These are phyloP conservation scores for Trichoderma sp. DNA, from an alignment of 2,329 filamentous ascomycete species.

Conservation along the genomic window DNA sequence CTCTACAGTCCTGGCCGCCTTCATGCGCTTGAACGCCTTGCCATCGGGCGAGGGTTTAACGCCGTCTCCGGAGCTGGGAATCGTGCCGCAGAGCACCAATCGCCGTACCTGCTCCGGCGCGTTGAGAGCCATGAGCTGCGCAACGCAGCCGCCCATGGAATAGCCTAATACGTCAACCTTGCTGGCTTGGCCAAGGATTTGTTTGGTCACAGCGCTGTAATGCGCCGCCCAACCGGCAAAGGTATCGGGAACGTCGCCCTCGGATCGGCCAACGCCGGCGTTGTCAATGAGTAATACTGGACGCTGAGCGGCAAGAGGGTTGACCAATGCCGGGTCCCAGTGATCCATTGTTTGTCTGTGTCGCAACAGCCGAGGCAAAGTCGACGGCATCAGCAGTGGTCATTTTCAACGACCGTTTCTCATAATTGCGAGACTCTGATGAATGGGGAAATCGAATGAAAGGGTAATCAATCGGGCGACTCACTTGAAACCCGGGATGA, in stretches of 20 bases:
- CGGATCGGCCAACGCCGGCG: slow-evolving; percentile 46
- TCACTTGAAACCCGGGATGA: slow-evolving; percentile 36
- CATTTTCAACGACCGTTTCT: neutral
- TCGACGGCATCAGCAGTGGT: neutral
- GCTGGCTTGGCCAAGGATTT: slow-evolving; percentile 34
- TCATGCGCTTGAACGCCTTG: slow-evolving; percentile 35
- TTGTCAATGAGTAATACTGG: slow-evolving; percentile 41
- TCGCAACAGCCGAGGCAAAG: neutral
- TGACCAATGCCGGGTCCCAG: slow-evolving; percentile 46
- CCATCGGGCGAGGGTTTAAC: slow-evolving; percentile 31
- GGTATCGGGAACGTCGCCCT: slow-evolving; percentile 40
- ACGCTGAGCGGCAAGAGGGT: slow-evolving; percentile 41
- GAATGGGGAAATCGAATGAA: neutral
- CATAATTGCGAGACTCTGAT: neutral
- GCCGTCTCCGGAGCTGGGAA: slow-evolving; percentile 39
- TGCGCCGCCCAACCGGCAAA: slow-evolving; percentile 33
- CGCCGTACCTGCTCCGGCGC: slow-evolving; percentile 38
- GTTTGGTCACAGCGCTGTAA: slow-evolving; percentile 37
- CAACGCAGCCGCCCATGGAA: slow-evolving; percentile 49
- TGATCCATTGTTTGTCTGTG: slow-evolving; percentile 39
- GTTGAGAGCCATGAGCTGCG: slow-evolving; percentile 45
- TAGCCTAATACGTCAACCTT: slow-evolving; percentile 48
- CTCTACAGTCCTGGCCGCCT: slow-evolving; percentile 32
- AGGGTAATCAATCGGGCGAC: neutral
- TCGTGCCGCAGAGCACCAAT: slow-evolving; percentile 45